phyloP scores from a whole-genome alignment of 768 basidiomycete genomes.

The Austroboletus eburneus region DNA sequence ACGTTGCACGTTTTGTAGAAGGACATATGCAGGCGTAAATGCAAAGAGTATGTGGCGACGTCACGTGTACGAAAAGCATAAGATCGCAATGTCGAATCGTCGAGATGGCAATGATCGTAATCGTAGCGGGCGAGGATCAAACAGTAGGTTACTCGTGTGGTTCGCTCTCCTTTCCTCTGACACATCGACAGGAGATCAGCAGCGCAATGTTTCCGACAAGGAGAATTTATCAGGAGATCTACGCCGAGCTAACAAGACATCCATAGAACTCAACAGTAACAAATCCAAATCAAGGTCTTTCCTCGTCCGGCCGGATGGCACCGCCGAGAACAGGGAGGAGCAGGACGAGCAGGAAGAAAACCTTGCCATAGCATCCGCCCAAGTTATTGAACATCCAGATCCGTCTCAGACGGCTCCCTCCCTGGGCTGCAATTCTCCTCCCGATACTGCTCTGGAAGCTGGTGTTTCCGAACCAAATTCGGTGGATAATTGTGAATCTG shows the following conservation, averaged over 20 bases:
- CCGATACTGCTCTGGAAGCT: not conserved
- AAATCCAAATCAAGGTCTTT: slow-evolving; percentile 21
- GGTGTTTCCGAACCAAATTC: slow-evolving; percentile 1
- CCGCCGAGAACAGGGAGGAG: slow-evolving; percentile 11
- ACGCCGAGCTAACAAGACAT: slow-evolving; percentile 25
- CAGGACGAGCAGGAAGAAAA: slow-evolving; percentile 12
- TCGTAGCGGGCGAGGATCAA: slow-evolving; percentile 55
- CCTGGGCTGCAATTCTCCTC: not conserved
- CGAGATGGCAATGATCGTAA: slow-evolving; percentile 65
- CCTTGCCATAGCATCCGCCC: slow-evolving; percentile 14
- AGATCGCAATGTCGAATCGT: slow-evolving; percentile 85
- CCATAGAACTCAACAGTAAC: slow-evolving; percentile 12
- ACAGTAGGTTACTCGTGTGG: slow-evolving; percentile 45
- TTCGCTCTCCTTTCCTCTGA: slow-evolving; percentile 18
- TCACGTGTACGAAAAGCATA: slow-evolving; percentile 87
- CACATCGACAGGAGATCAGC: slow-evolving; percentile 54
- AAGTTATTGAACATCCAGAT: slow-evolving; percentile 25
- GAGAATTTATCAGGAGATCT: slow-evolving; percentile 32
- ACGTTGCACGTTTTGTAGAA: slow-evolving; percentile 79
- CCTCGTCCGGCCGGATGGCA: slow-evolving; percentile 17
- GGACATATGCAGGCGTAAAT: slow-evolving; percentile 82
- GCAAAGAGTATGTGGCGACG: slow-evolving; percentile 91
- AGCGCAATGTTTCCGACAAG: slow-evolving; percentile 37
- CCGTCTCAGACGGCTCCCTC: slow-evolving; percentile 20
- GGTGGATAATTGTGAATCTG: not conserved